Percentiles rank a stretch among this genome's conserved stretches.
Evolutionary conservation across 2,329 filamentous ascomycete species (phyloP).

Genomic region (Pseudogymnoascus sp.): DNA sequence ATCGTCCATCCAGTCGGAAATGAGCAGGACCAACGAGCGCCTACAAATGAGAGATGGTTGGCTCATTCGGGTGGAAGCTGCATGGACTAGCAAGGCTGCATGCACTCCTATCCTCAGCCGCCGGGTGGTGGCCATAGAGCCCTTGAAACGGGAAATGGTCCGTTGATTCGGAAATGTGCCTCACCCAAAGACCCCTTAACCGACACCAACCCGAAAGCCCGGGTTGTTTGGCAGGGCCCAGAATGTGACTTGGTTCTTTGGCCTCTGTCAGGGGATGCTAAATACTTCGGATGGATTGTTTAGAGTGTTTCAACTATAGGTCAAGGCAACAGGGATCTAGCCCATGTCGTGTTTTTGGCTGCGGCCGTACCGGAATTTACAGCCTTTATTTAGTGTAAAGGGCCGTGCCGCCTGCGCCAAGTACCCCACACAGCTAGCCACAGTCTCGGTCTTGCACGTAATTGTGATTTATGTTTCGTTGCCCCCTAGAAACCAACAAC

Average conservation of each 20-base stretch:
- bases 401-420: background rate
- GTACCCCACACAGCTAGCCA: background rate
- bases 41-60: background rate
- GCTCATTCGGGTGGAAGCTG: background rate
- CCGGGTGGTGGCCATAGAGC: background rate
- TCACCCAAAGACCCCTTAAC: background rate
- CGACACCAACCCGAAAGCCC: background rate
- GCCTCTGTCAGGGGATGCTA: background rate
- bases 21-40: background rate
- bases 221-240: background rate
- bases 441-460: background rate
- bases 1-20: background rate
- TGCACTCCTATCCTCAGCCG: background rate
- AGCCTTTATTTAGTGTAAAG: background rate
- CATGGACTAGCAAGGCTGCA: background rate
- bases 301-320: background rate
- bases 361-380: background rate
- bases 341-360: background rate
- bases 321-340: background rate
- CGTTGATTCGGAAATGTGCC: background rate
- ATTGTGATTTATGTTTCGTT: background rate
- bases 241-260: background rate
- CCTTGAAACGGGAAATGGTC: background rate
- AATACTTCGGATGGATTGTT: background rate
- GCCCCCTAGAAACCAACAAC: background rate